Percentiles rank a stretch among this genome's conserved stretches.
These are phyloP conservation scores for Colletotrichum higginsianum DNA, from an alignment of 2,329 filamentous ascomycete genomes.

Conservation along the genomic window DNA sequence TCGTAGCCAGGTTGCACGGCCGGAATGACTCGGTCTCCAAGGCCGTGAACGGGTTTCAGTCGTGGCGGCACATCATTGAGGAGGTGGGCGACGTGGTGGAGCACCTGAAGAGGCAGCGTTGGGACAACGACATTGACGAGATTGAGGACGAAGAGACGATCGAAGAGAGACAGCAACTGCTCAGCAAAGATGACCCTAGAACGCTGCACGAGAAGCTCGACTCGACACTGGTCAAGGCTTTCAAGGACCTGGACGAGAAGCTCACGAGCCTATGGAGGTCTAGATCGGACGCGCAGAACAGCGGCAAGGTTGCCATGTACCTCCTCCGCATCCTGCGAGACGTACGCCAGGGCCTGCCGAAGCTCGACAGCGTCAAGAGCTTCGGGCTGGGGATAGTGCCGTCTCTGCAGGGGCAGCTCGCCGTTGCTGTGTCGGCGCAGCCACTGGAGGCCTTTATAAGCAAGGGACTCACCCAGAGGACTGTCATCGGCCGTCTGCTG, in stretches of 20 bases:
- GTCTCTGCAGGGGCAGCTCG: conserved; percentile 75
- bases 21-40: conserved; percentile 76
- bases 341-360: conserved; percentile 76
- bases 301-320: conserved; percentile 72
- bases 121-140: conserved; percentile 82
- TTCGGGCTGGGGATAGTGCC: conserved; percentile 76
- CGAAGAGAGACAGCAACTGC: conserved; percentile 74
- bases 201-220: conserved; percentile 73
- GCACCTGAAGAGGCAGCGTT: conserved; percentile 76
- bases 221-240: conserved; percentile 68
- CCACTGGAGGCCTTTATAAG: conserved; percentile 65
- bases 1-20: conserved; percentile 80
- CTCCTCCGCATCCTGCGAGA: conserved; percentile 82
- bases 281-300: conserved; percentile 61
- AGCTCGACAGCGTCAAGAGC: conserved; percentile 61
- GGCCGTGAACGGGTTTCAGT: conserved; percentile 75
- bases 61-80: conserved; percentile 82
- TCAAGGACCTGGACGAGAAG: conserved; percentile 71
- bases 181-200: conserved; percentile 81
- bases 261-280: conserved; percentile 66
- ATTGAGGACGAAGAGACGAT: conserved; percentile 82
- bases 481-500: conserved; percentile 74
- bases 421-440: conserved; percentile 63
- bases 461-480: conserved; percentile 59
- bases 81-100: conserved; percentile 75